Base-by-base conservation (phyloP, 2,329 filamentous ascomycete genomes). In the Amesomyces nigricolor region DNA sequence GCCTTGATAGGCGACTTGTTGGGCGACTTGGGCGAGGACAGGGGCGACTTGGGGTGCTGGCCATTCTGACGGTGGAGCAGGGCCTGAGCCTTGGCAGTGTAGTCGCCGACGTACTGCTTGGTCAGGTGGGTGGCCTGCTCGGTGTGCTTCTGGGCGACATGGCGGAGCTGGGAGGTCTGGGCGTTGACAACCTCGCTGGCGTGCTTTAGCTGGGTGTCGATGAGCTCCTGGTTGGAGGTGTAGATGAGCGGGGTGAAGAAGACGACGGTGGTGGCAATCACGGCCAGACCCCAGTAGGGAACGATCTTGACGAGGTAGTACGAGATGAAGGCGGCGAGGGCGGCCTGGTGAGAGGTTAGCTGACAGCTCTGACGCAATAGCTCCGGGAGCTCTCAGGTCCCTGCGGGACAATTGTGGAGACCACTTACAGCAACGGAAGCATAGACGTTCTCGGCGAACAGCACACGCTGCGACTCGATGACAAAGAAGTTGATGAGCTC, bases 401-500 rank as follows among this genome's bases (percentile, higher is more conserved):
- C 4, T 32, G 26, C 37, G 45, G 49, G 42, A 11, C 53, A 50
- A 51, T 16, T 40, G 47, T 44, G 26, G 56, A 73, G 53, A 74
- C 53, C 26, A 56, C 83, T 70, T 76, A 86, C 84, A 62, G 75
- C 77, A 64, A 73, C 71, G 19, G 85, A 87, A 54, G 75, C 78
- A 60, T 73, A 70, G 56, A 87, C 70, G 63, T 87, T 88, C 77
- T 88, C 85, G 43, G 78, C 84, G 62, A 83, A 88, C 54, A 87
- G 66, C 62, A 88, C 80, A 59, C 84, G 79, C 74, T 88, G 85
- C 49, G 78, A 74, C 73, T 88, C 85, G 55, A 88, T 86, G 58
- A 86, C 76, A 64, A 87, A 83, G 70, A 88, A 88, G 77, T 88
- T 88, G 72, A 85, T 70, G 57, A 88, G 77, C 71, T 87, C 84